phyloP scores from a whole-genome alignment of 768 basidiomycete genomes.

The Hysterangium stoloniferum region DNA sequence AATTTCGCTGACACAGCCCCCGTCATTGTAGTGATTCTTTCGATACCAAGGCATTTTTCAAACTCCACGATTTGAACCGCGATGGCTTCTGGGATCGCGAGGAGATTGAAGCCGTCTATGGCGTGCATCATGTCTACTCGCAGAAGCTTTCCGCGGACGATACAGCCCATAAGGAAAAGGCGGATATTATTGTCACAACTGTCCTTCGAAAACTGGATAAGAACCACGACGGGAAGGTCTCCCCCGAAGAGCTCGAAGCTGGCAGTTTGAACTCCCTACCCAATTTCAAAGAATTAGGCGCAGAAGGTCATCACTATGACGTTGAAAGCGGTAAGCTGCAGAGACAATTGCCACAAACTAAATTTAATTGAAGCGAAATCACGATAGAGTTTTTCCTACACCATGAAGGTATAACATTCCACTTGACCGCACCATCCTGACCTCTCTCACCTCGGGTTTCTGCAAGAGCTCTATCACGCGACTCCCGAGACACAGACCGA shows the following conservation, averaged over 20 bases:
- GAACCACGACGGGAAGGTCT: slow-evolving; percentile 62
- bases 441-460: slow-evolving; percentile 1
- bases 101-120: slow-evolving; percentile 94
- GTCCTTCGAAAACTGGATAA: slow-evolving; percentile 69
- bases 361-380: too few species aligned
- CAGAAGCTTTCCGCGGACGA: slow-evolving; percentile 82
- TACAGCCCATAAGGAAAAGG: slow-evolving; percentile 73
- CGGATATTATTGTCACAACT: slow-evolving; percentile 63
- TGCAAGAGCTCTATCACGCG: slow-evolving; percentile 78
- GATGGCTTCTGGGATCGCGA: slow-evolving; percentile 77
- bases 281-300: slow-evolving; percentile 75
- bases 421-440: neutral
- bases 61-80: slow-evolving; percentile 86
- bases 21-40: slow-evolving; percentile 58
- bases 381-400: slow-evolving; percentile 84
- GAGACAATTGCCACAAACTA: too few species aligned
- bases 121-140: slow-evolving; percentile 87
- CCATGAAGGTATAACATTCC: slow-evolving; percentile 69
- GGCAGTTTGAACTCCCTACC: slow-evolving; percentile 73
- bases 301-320: slow-evolving; percentile 91
- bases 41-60: slow-evolving; percentile 85
- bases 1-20: slow-evolving; percentile 4
- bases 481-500: slow-evolving; percentile 98
- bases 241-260: slow-evolving; percentile 60
- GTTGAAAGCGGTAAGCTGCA: slow-evolving; percentile 68